phyloP scores from a whole-genome alignment of 2,329 filamentous ascomycete species.

The Xylariaceae sp. region DNA sequence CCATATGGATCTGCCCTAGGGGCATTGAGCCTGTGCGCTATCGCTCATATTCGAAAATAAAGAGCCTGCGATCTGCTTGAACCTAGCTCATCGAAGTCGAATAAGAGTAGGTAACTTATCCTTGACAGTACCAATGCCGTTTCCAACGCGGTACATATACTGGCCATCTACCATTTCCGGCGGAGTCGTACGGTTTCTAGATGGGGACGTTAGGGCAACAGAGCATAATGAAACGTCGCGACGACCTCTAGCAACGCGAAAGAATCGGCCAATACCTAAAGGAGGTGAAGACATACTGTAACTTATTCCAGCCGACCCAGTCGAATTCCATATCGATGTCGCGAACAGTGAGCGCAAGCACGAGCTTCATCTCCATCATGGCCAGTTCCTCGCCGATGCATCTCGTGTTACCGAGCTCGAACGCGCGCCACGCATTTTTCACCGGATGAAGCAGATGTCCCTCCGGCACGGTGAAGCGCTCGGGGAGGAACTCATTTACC shows the following conservation, averaged over 20 bases:
- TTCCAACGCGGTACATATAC: conserved; percentile 1
- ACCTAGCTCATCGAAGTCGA: background rate
- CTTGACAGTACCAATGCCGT: conserved; percentile 3
- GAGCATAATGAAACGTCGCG: no score
- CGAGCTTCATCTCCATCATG: conserved; percentile 37
- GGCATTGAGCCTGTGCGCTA: no score
- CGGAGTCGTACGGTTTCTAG: no score
- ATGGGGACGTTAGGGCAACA: no score
- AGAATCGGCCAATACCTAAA: no score
- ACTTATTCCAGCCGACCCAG: no score
- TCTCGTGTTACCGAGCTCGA: conserved; percentile 41
- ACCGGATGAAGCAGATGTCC: conserved; percentile 32
- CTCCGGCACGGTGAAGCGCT: conserved; percentile 44
- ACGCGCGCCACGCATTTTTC: conserved; percentile 41
- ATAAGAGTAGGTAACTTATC: conserved; percentile 3
- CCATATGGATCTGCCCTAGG: no score
- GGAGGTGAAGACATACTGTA: conserved; percentile 15
- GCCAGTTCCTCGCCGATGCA: conserved; percentile 43
- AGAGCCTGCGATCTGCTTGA: no score
- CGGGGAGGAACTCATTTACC: conserved; percentile 45
- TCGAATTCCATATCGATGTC: no score
- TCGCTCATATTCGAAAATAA: no score
- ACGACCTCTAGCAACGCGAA: no score
- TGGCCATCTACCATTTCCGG: background rate
- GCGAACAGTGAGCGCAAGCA: conserved; percentile 32